Conservation (phyloP, 371 early-diverging fungal genomes). For the Saksenaea vasiformis region DNA sequence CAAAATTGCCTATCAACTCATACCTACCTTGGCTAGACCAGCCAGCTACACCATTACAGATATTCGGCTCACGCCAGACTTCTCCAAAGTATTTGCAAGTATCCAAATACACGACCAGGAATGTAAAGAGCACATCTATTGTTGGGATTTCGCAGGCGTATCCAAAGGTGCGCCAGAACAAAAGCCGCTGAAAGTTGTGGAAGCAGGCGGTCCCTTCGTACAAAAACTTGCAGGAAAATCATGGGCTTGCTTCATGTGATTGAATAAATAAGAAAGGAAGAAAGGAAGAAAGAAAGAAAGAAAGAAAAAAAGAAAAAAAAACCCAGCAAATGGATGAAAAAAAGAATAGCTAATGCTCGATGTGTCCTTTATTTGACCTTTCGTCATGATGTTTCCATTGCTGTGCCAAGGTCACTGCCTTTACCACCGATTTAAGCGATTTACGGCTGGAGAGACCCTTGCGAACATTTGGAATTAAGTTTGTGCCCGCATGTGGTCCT, state of each 20-base stretch:
- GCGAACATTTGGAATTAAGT: constrained; percentile 34
- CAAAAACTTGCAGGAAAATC: constrained; percentile 26
- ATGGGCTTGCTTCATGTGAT: constrained; percentile 41
- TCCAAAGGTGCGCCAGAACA: neutral
- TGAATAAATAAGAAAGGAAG: neutral
- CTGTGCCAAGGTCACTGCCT: constrained; percentile 17
- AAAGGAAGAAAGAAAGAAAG: too few species aligned
- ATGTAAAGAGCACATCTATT: constrained; percentile 32
- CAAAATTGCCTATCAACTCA: constrained; percentile 43
- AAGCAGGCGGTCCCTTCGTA: constrained; percentile 11
- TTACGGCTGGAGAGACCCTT: constrained; percentile 30
- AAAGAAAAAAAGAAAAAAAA: neutral
- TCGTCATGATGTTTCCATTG: constrained; percentile 30
- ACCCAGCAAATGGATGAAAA: too few species aligned
- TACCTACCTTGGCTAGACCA: constrained; percentile 23
- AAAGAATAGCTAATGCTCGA: neutral
- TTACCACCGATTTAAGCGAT: constrained; percentile 22
- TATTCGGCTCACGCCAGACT: constrained; percentile 31
- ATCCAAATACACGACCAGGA: constrained; percentile 29
- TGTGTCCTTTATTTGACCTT: neutral
- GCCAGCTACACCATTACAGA: constrained; percentile 38
- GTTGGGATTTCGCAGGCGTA: constrained; percentile 36
- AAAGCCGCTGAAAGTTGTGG: constrained; percentile 9
- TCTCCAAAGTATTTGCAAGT: constrained; percentile 32
- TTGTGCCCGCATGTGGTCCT: constrained; percentile 13